Evolutionary conservation across 2,329 filamentous ascomycete species (phyloP), one percentile per base, ranked within the genome.

Genomic region (Exophiala lecanii-corni): DNA sequence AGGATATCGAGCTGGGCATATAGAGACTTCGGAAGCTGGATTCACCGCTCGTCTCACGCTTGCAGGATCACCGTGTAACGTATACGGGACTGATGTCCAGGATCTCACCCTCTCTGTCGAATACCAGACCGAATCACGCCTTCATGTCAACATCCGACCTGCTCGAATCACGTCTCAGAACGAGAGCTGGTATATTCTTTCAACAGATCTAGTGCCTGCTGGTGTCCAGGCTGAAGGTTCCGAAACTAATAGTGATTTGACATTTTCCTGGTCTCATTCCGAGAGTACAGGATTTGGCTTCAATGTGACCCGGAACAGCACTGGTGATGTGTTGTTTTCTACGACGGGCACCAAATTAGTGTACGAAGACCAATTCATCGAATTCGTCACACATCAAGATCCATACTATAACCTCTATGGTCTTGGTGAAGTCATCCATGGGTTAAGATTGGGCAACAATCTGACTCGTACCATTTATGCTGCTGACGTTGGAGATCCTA

Each of bases 351-450:
- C 70, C 2, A 73, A 77, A 9, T 63, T 89, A 10, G 77, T 89
- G 0, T 89, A 79, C 55, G 83, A 88, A 57, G 75, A 89, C 53
- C 85, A 89, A 55, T 89, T 87, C 61, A 76, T 89, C 31, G 85
- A 89, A 55, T 82, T 89, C 52, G 73, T 73, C 4, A 82, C 80
- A 13, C 59, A 71, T 18, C 61, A 88, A 10, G 84, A 84, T 0
- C 72, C 82, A 45, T 75, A 84, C 37, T 88, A 88, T 63, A 88
- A 89, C 51, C 60, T 88, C 0, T 87, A 88, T 49, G 85, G 85
- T 1, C 68, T 89, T 19, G 84, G 83, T 12, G 85, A 89, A 64
- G 75, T 77, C 1, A 85, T 89, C 21, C 82, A 84, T 55, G 76
- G 76, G 10, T 70, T 89, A 26, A 72, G 82, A 26, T 70, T 91